phyloP scores from a whole-genome alignment of 1,284 basidiomycete species.

The Malassezia brasiliensis region DNA sequence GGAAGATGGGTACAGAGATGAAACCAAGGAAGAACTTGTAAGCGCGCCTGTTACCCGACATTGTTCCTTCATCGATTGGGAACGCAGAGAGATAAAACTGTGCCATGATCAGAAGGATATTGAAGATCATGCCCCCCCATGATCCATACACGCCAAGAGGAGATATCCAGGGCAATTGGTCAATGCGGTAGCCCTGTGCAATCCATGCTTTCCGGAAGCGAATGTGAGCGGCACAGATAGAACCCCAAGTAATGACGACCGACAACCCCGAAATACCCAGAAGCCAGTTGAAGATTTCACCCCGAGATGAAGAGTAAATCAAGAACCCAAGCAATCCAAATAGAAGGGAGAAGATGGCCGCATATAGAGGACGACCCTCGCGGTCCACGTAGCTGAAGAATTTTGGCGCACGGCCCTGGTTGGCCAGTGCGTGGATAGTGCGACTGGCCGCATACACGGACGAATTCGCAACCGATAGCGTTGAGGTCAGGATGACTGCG shows the following conservation, averaged over 20 bases:
- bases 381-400: slow-evolving; percentile 52
- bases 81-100: slow-evolving; percentile 30
- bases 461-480: slow-evolving; percentile 50
- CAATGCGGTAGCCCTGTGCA: slow-evolving; percentile 50
- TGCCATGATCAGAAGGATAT: slow-evolving; percentile 24
- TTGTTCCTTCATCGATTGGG: slow-evolving; percentile 39
- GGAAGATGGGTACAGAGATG: slow-evolving; percentile 45
- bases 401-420: slow-evolving; percentile 50
- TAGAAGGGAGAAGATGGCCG: slow-evolving; percentile 42
- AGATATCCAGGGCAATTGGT: slow-evolving; percentile 53
- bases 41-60: slow-evolving; percentile 35
- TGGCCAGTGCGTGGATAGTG: slow-evolving; percentile 46
- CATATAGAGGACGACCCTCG: slow-evolving; percentile 51
- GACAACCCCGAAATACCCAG: slow-evolving; percentile 53
- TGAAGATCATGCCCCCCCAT: slow-evolving; percentile 49
- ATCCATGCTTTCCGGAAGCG: slow-evolving; percentile 50
- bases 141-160: slow-evolving; percentile 52
- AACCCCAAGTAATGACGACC: slow-evolving; percentile 52
- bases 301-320: slow-evolving; percentile 22
- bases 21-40: slow-evolving; percentile 52
- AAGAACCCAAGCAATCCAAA: slow-evolving; percentile 42
- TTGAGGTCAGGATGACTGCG: slow-evolving; percentile 50
- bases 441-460: slow-evolving; percentile 50
- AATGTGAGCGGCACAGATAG: slow-evolving; percentile 43
- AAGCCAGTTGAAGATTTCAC: slow-evolving; percentile 48